Base-by-base conservation (phyloP, 2,329 filamentous ascomycete genomes). In the Nemania diffusa region DNA sequence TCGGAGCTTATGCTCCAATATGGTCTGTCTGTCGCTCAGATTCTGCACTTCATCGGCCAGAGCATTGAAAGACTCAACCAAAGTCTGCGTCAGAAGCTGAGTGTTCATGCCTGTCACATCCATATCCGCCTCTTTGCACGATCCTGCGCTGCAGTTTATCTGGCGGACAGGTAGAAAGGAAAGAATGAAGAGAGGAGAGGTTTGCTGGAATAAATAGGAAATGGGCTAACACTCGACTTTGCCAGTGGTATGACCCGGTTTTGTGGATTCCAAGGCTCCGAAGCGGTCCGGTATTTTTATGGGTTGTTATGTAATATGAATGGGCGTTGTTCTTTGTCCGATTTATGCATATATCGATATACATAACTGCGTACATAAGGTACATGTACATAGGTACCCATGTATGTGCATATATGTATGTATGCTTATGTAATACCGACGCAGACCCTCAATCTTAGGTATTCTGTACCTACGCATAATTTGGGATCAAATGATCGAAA, bases 1-100 rank as follows among this genome's bases (percentile, higher is more conserved):
- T 60, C 87, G 84, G 71, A 90, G 81, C 79, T 91, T 91, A 78
- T 90, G 87, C 80, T 90, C 88, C 66, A 91, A 80, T 62, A 90
- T 85, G 29, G 86, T 89, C 75, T 90, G 90, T 71, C 86, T 84
- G 76, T 90, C 88, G 71, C 85, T 85, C 76, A 91, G 77, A 62
- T 82, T 83, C 79, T 91, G 88, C 48, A 90, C 87, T 79, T 91
- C 85, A 79, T 90, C 85, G 72, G 88, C 88, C 63, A 91, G 82
- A 62, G 87, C 82, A 78, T 85, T 87, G 81, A 91, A 90, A 71
- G 88, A 89, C 81, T 89, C 86, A 71, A 87, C 83, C 77, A 91
- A 81, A 72, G 84, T 88, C 80, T 86, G 84, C 15, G 85, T 85
- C 70, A 85, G 80, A 65, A 75, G 75, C 73, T 79, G 78, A 72